phyloP scores from a whole-genome alignment of 768 basidiomycete species.

The Tulasnella sp. region DNA sequence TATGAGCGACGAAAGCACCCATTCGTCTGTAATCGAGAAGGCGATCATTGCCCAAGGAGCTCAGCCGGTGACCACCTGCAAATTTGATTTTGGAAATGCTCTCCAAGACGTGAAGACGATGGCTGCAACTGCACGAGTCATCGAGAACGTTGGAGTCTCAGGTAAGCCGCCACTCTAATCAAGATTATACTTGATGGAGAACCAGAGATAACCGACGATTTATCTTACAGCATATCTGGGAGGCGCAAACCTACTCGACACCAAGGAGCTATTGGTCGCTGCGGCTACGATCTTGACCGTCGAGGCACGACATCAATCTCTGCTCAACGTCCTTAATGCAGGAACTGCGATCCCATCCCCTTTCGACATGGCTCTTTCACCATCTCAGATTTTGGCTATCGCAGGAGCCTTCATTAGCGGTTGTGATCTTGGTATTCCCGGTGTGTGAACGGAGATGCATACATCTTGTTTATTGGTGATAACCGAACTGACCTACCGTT shows the following conservation, averaged over 20 bases:
- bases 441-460: slow-evolving; percentile 27
- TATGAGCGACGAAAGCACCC: slow-evolving; percentile 50
- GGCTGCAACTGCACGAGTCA: slow-evolving; percentile 57
- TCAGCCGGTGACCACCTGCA: slow-evolving; percentile 44
- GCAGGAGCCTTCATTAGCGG: slow-evolving; percentile 58
- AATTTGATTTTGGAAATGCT: slow-evolving; percentile 55
- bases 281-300: slow-evolving; percentile 67
- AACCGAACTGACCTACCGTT: not conserved
- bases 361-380: slow-evolving; percentile 64
- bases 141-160: slow-evolving; percentile 63
- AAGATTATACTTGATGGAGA: not conserved
- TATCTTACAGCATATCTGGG: slow-evolving; percentile 44
- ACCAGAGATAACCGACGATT: slow-evolving; percentile 1
- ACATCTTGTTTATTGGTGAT: not conserved
- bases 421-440: slow-evolving; percentile 49
- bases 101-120: slow-evolving; percentile 59
- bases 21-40: slow-evolving; percentile 31
- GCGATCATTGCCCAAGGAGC: slow-evolving; percentile 46
- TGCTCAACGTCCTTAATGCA: slow-evolving; percentile 59
- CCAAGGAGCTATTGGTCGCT: slow-evolving; percentile 50
- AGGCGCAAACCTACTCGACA: slow-evolving; percentile 49
- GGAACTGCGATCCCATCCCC: slow-evolving; percentile 47
- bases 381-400: slow-evolving; percentile 60
- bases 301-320: slow-evolving; percentile 73
- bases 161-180: slow-evolving; percentile 18